These are phyloP conservation scores for Pterocarpus santalinus DNA, from an alignment of 306 rosid genomes.

Conservation along the genomic window DNA sequence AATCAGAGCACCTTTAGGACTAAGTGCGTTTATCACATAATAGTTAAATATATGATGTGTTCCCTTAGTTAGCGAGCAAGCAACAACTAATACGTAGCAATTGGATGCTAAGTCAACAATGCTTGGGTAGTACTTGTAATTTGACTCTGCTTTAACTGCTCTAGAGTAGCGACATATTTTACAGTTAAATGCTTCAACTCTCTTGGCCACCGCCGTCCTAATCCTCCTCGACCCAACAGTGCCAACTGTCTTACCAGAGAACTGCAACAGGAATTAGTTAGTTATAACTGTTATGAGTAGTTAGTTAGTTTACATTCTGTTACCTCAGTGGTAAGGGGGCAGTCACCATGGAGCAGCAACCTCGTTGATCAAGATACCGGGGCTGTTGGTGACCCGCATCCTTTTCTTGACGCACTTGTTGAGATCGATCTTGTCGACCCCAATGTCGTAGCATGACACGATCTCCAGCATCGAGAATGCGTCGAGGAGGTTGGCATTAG, in stretches of 20 bases:
- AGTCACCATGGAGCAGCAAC: background rate
- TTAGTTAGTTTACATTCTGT: background rate
- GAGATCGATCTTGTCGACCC: background rate
- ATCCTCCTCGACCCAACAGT: conserved; percentile 86
- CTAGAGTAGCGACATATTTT: conserved; percentile 69
- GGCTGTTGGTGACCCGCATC: background rate
- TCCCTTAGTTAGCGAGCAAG: conserved; percentile 72
- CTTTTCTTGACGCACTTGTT: background rate
- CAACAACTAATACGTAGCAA: conserved; percentile 76
- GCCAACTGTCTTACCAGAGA: conserved; percentile 87
- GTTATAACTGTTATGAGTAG: no score
- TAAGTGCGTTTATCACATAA: conserved; percentile 74
- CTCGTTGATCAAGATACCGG: background rate
- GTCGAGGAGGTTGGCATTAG: background rate
- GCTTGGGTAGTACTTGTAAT: conserved; percentile 77
- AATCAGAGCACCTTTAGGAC: conserved; percentile 78
- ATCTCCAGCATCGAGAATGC: background rate
- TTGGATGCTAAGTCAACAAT: conserved; percentile 80
- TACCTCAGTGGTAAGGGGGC: background rate
- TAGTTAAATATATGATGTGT: conserved; percentile 73
- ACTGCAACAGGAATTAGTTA: conserved; percentile 47
- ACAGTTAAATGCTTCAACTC: conserved; percentile 86
- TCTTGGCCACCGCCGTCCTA: conserved; percentile 76
- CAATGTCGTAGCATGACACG: background rate
- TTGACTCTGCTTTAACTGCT: conserved; percentile 61